Evolutionary conservation across 768 basidiomycete species (phyloP).

Genomic region (Wakefieldia striispora): DNA sequence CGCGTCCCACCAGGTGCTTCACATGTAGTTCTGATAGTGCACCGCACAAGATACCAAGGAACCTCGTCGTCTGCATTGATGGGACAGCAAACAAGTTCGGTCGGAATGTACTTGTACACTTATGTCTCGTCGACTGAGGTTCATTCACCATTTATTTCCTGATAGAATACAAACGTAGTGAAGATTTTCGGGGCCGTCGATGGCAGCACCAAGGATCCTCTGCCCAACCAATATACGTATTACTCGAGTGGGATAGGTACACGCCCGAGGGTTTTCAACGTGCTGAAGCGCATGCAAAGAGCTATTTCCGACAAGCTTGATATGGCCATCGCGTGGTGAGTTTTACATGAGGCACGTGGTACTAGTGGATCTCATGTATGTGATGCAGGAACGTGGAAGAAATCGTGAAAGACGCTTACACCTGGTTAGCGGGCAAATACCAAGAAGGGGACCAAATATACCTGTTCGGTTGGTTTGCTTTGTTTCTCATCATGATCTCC

Average conservation of each 20-base stretch:
- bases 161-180: conserved; percentile 37
- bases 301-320: conserved; percentile 26
- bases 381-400: conserved; percentile 32
- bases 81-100: conserved; percentile 21
- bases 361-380: background rate
- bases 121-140: background rate
- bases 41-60: conserved; percentile 4
- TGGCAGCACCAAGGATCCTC: conserved; percentile 11
- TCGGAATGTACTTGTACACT: conserved; percentile 4
- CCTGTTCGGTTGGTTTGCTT: conserved; percentile 24
- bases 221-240: conserved; percentile 28
- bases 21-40: conserved; percentile 5
- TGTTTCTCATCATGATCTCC: background rate
- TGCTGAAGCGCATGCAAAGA: conserved; percentile 15
- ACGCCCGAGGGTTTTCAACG: conserved; percentile 25
- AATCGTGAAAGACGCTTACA: conserved; percentile 31
- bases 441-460: conserved; percentile 28
- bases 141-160: background rate
- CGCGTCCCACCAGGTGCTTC: conserved; percentile 4
- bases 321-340: conserved; percentile 37
- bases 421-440: conserved; percentile 29
- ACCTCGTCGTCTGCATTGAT: conserved; percentile 19
- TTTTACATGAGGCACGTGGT: background rate
- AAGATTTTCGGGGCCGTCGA: conserved; percentile 30
- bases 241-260: conserved; percentile 39